Base-by-base conservation (phyloP, 2,329 filamentous ascomycete genomes). In the Colletotrichum chlorophyti region DNA sequence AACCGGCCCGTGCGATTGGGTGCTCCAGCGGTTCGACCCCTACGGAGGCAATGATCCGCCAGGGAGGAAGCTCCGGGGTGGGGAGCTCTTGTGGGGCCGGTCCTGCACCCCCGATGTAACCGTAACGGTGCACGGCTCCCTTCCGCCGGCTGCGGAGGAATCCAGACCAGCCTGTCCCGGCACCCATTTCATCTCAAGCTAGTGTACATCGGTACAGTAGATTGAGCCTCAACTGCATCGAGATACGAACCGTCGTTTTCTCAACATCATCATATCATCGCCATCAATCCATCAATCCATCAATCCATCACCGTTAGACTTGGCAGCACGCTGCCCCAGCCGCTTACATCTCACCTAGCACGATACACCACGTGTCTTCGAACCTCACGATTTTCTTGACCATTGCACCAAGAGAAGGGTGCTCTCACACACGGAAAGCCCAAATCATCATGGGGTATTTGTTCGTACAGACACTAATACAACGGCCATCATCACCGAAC, bases 401-500 rank as follows among this genome's bases (percentile, higher is more conserved):
- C n/a, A n/a, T n/a, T n/a, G n/a, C n/a, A 31, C 12, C 9, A 15
- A 14, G 12, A 3, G 19, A 32, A 46, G 17, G 15, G 21, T 26
- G n/a, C 43, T n/a, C 8, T 4, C n/a, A 10, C 21, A 11, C 14
- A 17, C 11, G 27, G 35, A 26, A 14, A 48, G 11, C 17, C 27
- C 10, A 15, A 32, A 19, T 17, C 26, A 50, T 31, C 35, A 14
- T 26, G 43, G 27, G 55, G 43, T 55, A 42, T 59, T 55, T 49
- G 34, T 31, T 49, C 21, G 26, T 55, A 59, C 51, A 55, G 37
- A 34, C 27, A 42, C 41, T 53, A 35, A 37, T 21, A 37, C 50
- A 53, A 10, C n/a, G n/a, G n/a, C 17, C 4, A 23, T 11, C 17
- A 65, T 64, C 48, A 74, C 47, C 73, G 67, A 38, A 71, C 72